phyloP scores from a whole-genome alignment of 345 rosid species.

The Populus euphratica region DNA sequence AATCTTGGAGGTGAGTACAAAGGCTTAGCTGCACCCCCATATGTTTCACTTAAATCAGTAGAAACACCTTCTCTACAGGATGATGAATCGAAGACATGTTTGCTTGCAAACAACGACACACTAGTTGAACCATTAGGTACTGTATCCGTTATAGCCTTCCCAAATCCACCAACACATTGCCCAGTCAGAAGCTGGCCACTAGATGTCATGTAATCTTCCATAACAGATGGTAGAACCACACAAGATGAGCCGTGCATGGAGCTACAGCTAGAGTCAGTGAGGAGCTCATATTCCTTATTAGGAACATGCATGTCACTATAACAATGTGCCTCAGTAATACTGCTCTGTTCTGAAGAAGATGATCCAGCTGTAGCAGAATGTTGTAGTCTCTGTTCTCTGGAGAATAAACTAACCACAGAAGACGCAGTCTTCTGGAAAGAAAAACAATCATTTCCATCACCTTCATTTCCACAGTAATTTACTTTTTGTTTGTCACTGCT shows the following conservation, averaged over 20 bases:
- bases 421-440: constrained; percentile 31
- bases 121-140: constrained; percentile 16
- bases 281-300: constrained; percentile 10
- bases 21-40: constrained; percentile 21
- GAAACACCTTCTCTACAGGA: constrained; percentile 17
- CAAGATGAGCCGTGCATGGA: constrained; percentile 12
- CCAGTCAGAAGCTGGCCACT: constrained; percentile 6
- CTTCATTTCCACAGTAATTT: constrained; percentile 20
- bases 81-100: constrained; percentile 20
- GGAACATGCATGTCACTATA: constrained; percentile 11
- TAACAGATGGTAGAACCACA: constrained; percentile 9
- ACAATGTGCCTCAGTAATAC: constrained; percentile 9
- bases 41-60: constrained; percentile 18
- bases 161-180: not conserved
- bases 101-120: constrained; percentile 12
- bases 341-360: constrained; percentile 24
- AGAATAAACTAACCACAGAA: constrained; percentile 24
- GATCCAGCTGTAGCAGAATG: constrained; percentile 19
- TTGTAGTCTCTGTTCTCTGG: constrained; percentile 16
- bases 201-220: constrained; percentile 15
- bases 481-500: constrained; percentile 28
- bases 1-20: constrained; percentile 22
- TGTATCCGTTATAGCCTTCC: not conserved
- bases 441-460: constrained; percentile 13
- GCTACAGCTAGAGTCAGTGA: constrained; percentile 1